Evolutionary conservation across 768 basidiomycete genomes (phyloP).

Genomic region (Gloeophyllum trabeum): DNA sequence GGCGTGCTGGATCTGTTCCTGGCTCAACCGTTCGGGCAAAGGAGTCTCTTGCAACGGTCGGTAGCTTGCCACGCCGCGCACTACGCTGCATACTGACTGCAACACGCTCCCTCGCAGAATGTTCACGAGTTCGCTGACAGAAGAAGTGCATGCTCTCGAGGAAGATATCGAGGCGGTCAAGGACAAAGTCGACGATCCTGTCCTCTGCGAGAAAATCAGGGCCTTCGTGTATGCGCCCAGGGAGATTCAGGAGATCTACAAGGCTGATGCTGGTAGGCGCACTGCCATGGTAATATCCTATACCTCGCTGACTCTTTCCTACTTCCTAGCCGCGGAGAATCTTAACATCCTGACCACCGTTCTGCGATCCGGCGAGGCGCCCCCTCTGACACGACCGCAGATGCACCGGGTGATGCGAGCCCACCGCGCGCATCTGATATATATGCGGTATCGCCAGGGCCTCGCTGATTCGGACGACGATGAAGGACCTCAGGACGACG

Average conservation of each 20-base stretch:
- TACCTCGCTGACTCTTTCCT: constrained; percentile 1
- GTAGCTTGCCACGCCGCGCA: constrained; percentile 4
- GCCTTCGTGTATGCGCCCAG: constrained; percentile 78
- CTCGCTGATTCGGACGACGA: constrained; percentile 84
- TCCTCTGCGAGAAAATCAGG: constrained; percentile 81
- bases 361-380: constrained; percentile 68
- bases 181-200: constrained; percentile 80
- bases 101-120: constrained; percentile 40
- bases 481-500: constrained; percentile 87
- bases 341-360: constrained; percentile 73
- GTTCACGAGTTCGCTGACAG: constrained; percentile 87
- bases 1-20: constrained; percentile 89
- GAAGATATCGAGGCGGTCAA: constrained; percentile 84
- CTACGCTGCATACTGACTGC: not conserved
- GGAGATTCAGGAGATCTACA: constrained; percentile 79
- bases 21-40: constrained; percentile 92
- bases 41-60: constrained; percentile 82
- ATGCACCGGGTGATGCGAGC: constrained; percentile 73
- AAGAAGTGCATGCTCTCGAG: constrained; percentile 78
- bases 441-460: constrained; percentile 46
- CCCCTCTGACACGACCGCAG: constrained; percentile 64
- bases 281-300: constrained; percentile 1
- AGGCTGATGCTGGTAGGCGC: constrained; percentile 66
- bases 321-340: constrained; percentile 44
- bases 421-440: constrained; percentile 68